Evolutionary conservation across 306 rosid species (phyloP).

Genomic region (Casuarina cunninghamiana): DNA sequence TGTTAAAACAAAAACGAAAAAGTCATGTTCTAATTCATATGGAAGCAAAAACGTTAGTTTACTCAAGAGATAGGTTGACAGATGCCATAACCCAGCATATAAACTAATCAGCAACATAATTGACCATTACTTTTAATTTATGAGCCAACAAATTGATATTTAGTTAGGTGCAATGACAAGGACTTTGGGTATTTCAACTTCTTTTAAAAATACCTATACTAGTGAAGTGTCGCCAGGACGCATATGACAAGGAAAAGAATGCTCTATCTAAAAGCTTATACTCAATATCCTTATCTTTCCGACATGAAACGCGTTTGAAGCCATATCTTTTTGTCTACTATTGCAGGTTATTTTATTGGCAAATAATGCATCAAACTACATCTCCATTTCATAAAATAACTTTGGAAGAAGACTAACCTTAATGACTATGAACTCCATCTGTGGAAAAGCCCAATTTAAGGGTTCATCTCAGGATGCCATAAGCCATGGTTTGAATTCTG

Average conservation of each 20-base stretch:
- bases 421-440: background rate
- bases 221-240: background rate
- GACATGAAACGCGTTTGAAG: background rate
- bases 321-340: background rate
- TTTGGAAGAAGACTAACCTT: conserved; percentile 23
- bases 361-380: background rate
- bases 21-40: background rate
- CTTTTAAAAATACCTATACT: background rate
- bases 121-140: background rate
- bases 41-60: background rate
- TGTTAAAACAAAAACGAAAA: no score
- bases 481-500: conserved; percentile 50
- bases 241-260: background rate
- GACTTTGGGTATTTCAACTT: background rate
- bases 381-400: background rate
- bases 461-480: conserved; percentile 31
- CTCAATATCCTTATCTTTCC: background rate
- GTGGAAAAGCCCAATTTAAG: conserved; percentile 1
- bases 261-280: background rate
- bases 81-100: background rate
- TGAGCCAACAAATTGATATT: background rate
- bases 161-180: background rate
- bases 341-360: background rate
- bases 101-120: background rate
- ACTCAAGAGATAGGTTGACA: background rate